phyloP scores from a whole-genome alignment of 148 eudicot species.

The Cornus controversa region DNA sequence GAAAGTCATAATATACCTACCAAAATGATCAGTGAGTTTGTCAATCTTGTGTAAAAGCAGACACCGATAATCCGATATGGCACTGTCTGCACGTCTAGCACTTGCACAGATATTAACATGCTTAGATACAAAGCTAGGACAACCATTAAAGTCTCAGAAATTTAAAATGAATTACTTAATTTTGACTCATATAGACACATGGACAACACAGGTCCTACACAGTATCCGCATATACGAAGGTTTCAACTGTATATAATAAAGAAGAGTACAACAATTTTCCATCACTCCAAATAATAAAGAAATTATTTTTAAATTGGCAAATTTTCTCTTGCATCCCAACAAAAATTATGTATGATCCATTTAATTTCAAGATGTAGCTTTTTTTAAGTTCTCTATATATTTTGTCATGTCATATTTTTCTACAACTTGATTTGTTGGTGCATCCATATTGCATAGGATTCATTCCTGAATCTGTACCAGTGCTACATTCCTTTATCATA shows the following conservation, averaged over 20 bases:
- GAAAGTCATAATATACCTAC: neutral
- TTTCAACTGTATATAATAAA: neutral
- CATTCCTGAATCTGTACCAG: neutral
- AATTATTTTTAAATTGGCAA: neutral
- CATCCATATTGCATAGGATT: neutral
- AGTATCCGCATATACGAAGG: neutral
- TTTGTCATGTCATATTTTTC: neutral
- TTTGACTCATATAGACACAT: neutral
- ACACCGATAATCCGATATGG: no score
- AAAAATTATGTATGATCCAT: neutral
- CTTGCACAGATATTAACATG: conserved; percentile 7
- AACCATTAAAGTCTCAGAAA: neutral
- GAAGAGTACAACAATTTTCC: neutral
- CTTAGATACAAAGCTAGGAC: neutral
- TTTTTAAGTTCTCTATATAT: neutral
- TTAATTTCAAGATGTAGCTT: neutral
- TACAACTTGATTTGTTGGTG: neutral
- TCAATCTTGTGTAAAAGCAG: neutral
- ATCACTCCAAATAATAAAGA: neutral
- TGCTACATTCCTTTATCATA: no score
- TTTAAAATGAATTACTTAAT: neutral
- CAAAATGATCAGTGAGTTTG: neutral
- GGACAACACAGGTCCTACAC: neutral
- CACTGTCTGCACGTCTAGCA: neutral
- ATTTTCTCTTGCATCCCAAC: neutral